A percentile compares a stretch with the other conserved stretches of the same genome.
Conservation (phyloP, 2,329 filamentous ascomycete species). For the Aureobasidium sp. region DNA sequence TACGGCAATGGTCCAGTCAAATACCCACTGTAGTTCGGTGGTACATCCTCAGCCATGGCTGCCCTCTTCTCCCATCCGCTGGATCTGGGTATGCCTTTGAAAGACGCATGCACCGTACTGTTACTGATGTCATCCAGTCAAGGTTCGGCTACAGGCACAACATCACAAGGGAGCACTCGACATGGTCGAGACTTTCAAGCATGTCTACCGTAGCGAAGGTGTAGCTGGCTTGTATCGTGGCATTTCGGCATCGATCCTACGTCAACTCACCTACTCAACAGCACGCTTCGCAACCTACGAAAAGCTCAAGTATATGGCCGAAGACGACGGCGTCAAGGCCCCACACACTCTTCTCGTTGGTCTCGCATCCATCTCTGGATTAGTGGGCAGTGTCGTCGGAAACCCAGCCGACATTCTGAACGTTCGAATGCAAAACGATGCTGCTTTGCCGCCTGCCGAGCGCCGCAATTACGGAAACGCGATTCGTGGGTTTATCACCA, state of each 20-base stretch:
- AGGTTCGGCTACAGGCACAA: slow-evolving; percentile 87
- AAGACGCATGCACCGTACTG: background rate
- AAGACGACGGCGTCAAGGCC: slow-evolving; percentile 46
- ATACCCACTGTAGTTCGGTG: slow-evolving; percentile 76
- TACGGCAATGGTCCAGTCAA: slow-evolving; percentile 35
- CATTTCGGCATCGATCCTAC: slow-evolving; percentile 74
- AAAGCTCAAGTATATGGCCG: slow-evolving; percentile 69
- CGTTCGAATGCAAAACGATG: slow-evolving; percentile 95
- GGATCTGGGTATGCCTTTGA: slow-evolving; percentile 65
- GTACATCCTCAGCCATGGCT: slow-evolving; percentile 86
- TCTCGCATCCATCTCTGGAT: slow-evolving; percentile 76
- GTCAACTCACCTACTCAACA: slow-evolving; percentile 89
- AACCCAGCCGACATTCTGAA: slow-evolving; percentile 96
- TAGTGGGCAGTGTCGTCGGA: slow-evolving; percentile 80
- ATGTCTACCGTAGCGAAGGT: slow-evolving; percentile 72
- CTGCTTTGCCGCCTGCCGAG: slow-evolving; percentile 63
- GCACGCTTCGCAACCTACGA: slow-evolving; percentile 97
- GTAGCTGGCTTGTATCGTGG: slow-evolving; percentile 79
- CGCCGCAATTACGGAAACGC: slow-evolving; percentile 87
- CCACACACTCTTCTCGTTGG: slow-evolving; percentile 71
- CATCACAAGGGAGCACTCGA: slow-evolving; percentile 61
- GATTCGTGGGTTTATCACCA: slow-evolving; percentile 75
- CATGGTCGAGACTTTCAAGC: slow-evolving; percentile 78
- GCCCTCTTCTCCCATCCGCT: slow-evolving; percentile 88
- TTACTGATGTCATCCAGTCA: slow-evolving; percentile 11